Conservation (phyloP, 108 stramenopile species). For the Epipyxis sp. region DNA sequence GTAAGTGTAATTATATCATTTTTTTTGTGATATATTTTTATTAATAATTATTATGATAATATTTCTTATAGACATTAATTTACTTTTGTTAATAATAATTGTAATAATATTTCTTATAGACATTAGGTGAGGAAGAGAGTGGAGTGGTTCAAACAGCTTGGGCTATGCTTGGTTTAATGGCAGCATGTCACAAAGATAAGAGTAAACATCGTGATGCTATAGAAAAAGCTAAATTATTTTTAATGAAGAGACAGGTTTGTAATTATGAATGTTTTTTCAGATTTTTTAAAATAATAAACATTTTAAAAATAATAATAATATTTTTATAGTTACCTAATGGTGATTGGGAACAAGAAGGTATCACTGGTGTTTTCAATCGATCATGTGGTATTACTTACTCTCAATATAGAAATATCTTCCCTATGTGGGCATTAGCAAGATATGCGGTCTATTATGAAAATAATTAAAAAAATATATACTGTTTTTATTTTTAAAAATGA, state of each 20-base stretch:
- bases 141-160: slow-evolving; percentile 96
- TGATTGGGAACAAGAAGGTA: slow-evolving; percentile 99
- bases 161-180: slow-evolving; percentile 85
- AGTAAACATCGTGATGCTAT: slow-evolving; percentile 53
- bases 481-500: no score
- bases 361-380: slow-evolving; percentile 96
- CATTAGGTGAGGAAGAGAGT: slow-evolving; percentile 65
- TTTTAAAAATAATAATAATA: slow-evolving; percentile 65
- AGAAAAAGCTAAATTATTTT: slow-evolving; percentile 28
- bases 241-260: neutral
- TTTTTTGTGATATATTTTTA: neutral
- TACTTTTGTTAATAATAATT: slow-evolving; percentile 77
- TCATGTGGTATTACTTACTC: slow-evolving; percentile 97
- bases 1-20: neutral
- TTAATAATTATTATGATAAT: no score
- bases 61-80: neutral
- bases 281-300: no score
- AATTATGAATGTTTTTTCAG: slow-evolving; percentile 42
- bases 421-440: slow-evolving; percentile 95
- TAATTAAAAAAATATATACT: neutral
- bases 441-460: slow-evolving; percentile 39
- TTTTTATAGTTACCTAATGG: slow-evolving; percentile 86
- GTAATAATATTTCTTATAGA: no score
- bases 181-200: slow-evolving; percentile 69
- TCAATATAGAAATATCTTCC: slow-evolving; percentile 96